Conservation (phyloP, 257 asterid species). For the Solanum arcanum region DNA sequence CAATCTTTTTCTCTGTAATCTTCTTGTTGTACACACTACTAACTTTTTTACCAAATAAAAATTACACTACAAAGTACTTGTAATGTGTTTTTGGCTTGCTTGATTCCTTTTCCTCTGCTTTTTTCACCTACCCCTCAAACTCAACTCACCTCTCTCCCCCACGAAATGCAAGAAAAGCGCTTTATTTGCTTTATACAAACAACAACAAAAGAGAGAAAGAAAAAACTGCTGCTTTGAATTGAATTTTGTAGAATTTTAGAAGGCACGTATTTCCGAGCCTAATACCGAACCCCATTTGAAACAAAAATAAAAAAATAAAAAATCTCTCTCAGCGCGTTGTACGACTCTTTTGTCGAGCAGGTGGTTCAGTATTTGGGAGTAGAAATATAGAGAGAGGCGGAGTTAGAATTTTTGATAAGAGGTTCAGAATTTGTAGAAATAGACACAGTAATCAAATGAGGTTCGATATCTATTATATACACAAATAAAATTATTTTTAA, state of each 20-base stretch:
- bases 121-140: neutral
- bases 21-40: neutral
- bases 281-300: conserved; percentile 31
- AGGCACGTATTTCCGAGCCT: conserved; percentile 30
- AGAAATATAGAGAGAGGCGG: neutral
- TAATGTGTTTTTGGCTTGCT: neutral
- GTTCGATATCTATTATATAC: too few relatives aligned
- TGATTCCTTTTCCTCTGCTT: neutral
- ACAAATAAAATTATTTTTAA: too few relatives aligned
- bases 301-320: neutral
- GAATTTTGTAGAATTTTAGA: neutral
- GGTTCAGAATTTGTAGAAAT: too few relatives aligned
- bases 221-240: neutral
- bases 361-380: neutral
- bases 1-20: neutral
- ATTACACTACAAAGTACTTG: neutral
- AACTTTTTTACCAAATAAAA: neutral
- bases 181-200: conserved; percentile 21
- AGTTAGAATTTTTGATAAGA: too few relatives aligned
- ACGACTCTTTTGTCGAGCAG: neutral
- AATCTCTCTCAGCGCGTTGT: conserved; percentile 2
- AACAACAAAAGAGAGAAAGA: too few relatives aligned
- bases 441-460: too few relatives aligned
- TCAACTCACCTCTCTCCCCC: conserved; percentile 13
- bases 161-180: conserved; percentile 23